phyloP scores from a whole-genome alignment of 2,329 filamentous ascomycete genomes.

The Phaeoacremonium minimum region DNA sequence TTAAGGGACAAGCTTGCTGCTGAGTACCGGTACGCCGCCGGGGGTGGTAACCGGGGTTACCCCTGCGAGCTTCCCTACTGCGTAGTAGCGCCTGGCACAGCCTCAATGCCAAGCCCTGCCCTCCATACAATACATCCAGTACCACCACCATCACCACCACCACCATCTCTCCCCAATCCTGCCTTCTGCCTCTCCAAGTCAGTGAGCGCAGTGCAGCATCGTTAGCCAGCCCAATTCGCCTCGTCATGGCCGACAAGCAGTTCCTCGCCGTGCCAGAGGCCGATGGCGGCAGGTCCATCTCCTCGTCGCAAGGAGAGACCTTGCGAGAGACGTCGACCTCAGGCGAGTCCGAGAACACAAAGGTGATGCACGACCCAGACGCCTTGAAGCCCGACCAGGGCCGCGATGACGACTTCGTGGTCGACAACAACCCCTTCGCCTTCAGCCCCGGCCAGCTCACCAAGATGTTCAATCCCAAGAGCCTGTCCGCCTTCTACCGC shows the following conservation, averaged over 20 bases:
- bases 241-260: constrained; percentile 41
- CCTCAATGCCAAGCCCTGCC: constrained; percentile 10
- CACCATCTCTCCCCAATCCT: constrained; percentile 52
- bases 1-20: too few relatives aligned
- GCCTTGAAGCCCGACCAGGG: constrained; percentile 74
- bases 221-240: too few relatives aligned
- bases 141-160: constrained; percentile 53
- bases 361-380: constrained; percentile 60
- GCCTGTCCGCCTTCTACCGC: constrained; percentile 72
- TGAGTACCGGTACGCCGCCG: too few relatives aligned
- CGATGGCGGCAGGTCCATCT: constrained; percentile 52
- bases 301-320: constrained; percentile 59
- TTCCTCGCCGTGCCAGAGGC: constrained; percentile 65
- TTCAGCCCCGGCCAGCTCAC: constrained; percentile 79
- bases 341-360: constrained; percentile 38
- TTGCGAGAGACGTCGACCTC: constrained; percentile 40
- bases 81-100: constrained; percentile 13
- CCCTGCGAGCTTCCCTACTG: neutral
- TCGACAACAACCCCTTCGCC: constrained; percentile 79
- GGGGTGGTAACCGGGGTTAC: too few relatives aligned
- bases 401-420: constrained; percentile 70
- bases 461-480: constrained; percentile 89
- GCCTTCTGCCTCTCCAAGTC: too few relatives aligned
- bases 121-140: constrained; percentile 21
- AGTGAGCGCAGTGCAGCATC: too few relatives aligned